Base-by-base conservation (phyloP, 148 eudicot genomes). In the Rhododendron mucronatum region DNA sequence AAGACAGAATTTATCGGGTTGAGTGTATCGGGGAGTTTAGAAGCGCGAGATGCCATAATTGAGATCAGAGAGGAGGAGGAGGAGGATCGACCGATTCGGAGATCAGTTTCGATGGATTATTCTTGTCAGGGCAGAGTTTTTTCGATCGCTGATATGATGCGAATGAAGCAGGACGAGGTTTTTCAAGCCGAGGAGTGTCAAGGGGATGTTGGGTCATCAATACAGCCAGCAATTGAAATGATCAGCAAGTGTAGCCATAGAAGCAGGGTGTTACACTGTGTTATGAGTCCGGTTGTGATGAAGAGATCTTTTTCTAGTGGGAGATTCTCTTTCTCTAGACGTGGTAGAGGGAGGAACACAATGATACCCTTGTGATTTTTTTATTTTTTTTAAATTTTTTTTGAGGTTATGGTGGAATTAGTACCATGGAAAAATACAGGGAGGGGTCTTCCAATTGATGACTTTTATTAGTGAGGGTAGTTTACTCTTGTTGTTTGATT, bases 271-370 rank as follows among this genome's bases (percentile, higher is more conserved):
- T 82, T 87, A 86, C 84, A 88, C 73, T 85, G 83, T 88, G 89
- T 84, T 67, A 79, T 35, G 83, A 87, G 86, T 59, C 88, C 91
- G 67, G 87, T 74, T 79, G 53, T 84, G 26, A 87, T 93, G 90
- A 94, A 90, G 84, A 90, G 96, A 85, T 93, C 96, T 3, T 88
- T 90, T 86, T 94, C 96, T 2, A 91, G 95, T 82, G 96, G 96
- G 84, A 85, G 94, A 86, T 90, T 91, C 71, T 85, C 87, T 81
- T 86, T 89, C 47, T 6, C 90, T 30, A 90, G 89, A 86, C 57
- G 81, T 75, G 86, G 86, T 35, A 91, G 91, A 89, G 94, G 86
- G 83, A 75, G 83, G 45, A 91, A 81, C 69, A 65, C 84, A 80
- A 63, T 83, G 26, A 61, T 87, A 81, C 93, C 94, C 26, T 76